Evolutionary conservation across 2,329 filamentous ascomycete species (phyloP).

Genomic region (Sarocladiaceae sp.): DNA sequence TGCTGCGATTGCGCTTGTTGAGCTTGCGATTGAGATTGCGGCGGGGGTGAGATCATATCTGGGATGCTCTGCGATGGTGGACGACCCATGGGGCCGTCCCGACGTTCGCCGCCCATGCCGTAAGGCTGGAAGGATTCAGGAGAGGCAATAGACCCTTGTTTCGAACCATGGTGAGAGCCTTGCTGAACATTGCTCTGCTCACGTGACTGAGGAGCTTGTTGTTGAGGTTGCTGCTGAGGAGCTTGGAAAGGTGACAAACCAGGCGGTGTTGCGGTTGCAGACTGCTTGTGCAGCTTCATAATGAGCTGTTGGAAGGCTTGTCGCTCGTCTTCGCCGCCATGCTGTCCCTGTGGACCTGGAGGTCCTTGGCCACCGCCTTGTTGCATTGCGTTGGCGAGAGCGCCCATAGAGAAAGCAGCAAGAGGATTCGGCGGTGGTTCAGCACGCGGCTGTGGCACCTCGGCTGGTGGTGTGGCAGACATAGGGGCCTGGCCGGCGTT

Average conservation of each 20-base stretch:
- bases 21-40: constrained; percentile 40
- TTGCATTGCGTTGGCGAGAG: not conserved
- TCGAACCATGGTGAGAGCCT: constrained; percentile 10
- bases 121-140: constrained; percentile 46
- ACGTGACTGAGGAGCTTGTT: constrained; percentile 13
- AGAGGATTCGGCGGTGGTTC: constrained; percentile 35
- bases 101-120: constrained; percentile 32
- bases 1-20: too few species aligned
- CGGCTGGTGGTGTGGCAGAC: not conserved
- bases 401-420: constrained; percentile 32
- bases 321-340: constrained; percentile 61
- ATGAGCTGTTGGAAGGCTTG: constrained; percentile 81
- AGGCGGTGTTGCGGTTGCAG: constrained; percentile 40
- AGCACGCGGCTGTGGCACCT: constrained; percentile 22
- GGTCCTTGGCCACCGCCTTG: constrained; percentile 1
- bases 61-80: constrained; percentile 39
- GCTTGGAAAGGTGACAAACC: constrained; percentile 38
- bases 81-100: constrained; percentile 38
- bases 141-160: constrained; percentile 38
- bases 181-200: constrained; percentile 4
- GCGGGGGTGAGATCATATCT: constrained; percentile 49
- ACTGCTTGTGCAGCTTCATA: constrained; percentile 70
- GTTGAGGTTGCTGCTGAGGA: constrained; percentile 23
- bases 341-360: constrained; percentile 15
- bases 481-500: not conserved